A percentile compares a stretch with the other conserved stretches of the same genome.
Conservation (phyloP, 345 rosid species). For the Rhodomyrtus tomentosa region DNA sequence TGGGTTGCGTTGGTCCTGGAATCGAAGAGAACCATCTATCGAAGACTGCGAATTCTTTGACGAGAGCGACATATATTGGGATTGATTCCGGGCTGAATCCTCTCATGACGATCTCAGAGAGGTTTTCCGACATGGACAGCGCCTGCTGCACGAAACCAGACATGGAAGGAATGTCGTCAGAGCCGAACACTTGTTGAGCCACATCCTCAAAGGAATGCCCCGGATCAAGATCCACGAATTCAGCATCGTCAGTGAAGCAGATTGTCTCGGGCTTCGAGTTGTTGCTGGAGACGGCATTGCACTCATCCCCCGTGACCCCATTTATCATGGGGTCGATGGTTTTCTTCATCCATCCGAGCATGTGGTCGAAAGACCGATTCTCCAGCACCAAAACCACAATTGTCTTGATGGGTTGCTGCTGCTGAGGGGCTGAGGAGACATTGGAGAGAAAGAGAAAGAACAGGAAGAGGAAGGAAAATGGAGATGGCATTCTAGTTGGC, state of each 20-base stretch:
- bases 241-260: conserved; percentile 82
- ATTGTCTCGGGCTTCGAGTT: conserved; percentile 25
- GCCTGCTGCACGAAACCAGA: conserved; percentile 90
- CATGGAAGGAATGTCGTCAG: conserved; percentile 66
- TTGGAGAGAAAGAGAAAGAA: conserved; percentile 1
- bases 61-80: conserved; percentile 56
- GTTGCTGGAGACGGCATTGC: conserved; percentile 60
- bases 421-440: not conserved
- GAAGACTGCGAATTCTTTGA: conserved; percentile 67
- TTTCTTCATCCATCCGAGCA: conserved; percentile 92
- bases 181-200: conserved; percentile 70
- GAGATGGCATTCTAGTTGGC: not conserved
- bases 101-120: conserved; percentile 76
- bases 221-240: conserved; percentile 95
- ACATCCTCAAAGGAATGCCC: conserved; percentile 94
- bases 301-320: conserved; percentile 84
- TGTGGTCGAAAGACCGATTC: conserved; percentile 88
- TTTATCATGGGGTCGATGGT: conserved; percentile 51
- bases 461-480: not conserved
- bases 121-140: conserved; percentile 51
- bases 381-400: conserved; percentile 73
- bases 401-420: conserved; percentile 54
- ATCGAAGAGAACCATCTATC: conserved; percentile 95
- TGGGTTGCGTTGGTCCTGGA: conserved; percentile 98
- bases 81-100: conserved; percentile 71